Conservation (phyloP, 179 eudicot species). For the Heliamphora pulchella region DNA sequence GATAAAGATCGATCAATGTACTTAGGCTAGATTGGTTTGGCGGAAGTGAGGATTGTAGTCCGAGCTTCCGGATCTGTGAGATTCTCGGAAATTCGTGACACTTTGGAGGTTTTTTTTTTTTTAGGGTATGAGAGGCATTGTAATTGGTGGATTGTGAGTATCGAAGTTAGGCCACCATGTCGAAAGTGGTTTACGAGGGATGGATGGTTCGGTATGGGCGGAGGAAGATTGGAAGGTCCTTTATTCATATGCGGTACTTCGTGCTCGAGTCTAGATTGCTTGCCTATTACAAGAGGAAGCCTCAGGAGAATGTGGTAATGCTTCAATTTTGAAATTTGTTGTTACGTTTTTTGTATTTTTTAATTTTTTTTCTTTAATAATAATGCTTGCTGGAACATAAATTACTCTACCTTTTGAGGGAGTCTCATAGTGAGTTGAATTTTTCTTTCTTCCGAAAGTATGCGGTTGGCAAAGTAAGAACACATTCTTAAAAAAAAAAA, state of each 20-base stretch:
- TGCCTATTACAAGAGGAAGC: constrained; percentile 95
- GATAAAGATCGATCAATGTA: constrained; percentile 5
- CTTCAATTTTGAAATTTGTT: constrained; percentile 2
- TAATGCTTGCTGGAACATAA: neutral
- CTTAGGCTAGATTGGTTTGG: constrained; percentile 1
- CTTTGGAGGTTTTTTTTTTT: neutral
- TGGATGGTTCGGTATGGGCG: constrained; percentile 99
- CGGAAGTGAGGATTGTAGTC: constrained; percentile 12
- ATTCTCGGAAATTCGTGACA: neutral
- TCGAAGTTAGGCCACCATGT: constrained; percentile 19
- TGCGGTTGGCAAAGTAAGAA: no score
- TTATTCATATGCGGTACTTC: constrained; percentile 92
- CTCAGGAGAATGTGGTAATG: constrained; percentile 83
- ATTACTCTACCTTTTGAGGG: neutral
- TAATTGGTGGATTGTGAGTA: constrained; percentile 7
- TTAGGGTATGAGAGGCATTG: neutral
- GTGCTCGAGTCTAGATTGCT: constrained; percentile 80
- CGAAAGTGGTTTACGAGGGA: constrained; percentile 92
- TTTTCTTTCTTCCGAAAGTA: neutral
- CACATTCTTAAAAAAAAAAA: no score
- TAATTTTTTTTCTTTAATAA: neutral
- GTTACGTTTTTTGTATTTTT: neutral
- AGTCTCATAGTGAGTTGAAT: neutral
- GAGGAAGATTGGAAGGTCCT: constrained; percentile 89
- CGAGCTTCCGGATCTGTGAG: constrained; percentile 14